Evolutionary conservation across 768 basidiomycete species (phyloP).

Genomic region (Calocybe gangraenosa): DNA sequence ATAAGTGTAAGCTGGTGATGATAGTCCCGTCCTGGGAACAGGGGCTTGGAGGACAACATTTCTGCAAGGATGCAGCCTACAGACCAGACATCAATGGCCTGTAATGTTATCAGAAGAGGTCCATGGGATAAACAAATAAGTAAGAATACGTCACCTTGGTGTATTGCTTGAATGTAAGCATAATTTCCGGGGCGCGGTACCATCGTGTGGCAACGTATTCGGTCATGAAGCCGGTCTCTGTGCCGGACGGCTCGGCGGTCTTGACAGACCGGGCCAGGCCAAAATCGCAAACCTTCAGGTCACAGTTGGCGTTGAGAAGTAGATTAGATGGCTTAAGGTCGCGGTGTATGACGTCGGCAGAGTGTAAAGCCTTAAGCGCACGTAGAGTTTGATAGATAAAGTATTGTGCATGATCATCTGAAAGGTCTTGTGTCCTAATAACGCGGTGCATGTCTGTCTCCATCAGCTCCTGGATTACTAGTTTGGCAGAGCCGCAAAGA

Average conservation of each 20-base stretch:
- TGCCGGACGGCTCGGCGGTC: conserved; percentile 81
- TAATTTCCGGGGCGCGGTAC: conserved; percentile 99
- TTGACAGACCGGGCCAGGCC: conserved; percentile 89
- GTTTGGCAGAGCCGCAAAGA: background rate
- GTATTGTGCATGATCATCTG: conserved; percentile 93
- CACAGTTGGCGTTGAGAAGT: conserved; percentile 96
- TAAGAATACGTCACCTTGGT: conserved; percentile 57
- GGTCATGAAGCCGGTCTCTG: conserved; percentile 89
- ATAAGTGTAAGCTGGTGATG: conserved; percentile 96
- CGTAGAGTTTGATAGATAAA: conserved; percentile 94
- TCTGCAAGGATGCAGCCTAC: conserved; percentile 90
- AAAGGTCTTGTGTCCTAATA: conserved; percentile 90
- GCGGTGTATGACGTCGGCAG: conserved; percentile 93
- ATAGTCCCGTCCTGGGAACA: conserved; percentile 96
- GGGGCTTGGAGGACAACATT: conserved; percentile 94
- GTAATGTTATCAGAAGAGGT: conserved; percentile 7
- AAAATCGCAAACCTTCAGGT: conserved; percentile 94
- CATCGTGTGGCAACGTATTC: conserved; percentile 98
- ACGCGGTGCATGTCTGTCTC: conserved; percentile 98
- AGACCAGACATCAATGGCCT: conserved; percentile 89
- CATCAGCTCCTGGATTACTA: conserved; percentile 90
- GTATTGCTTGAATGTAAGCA: conserved; percentile 99
- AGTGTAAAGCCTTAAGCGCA: conserved; percentile 93
- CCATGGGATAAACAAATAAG: conserved; percentile 9
- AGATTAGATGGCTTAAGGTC: conserved; percentile 98